A percentile compares a stretch with the other conserved stretches of the same genome.
Evolutionary conservation across 2,329 filamentous ascomycete genomes (phyloP).

Genomic region (Fusarium robinianum): DNA sequence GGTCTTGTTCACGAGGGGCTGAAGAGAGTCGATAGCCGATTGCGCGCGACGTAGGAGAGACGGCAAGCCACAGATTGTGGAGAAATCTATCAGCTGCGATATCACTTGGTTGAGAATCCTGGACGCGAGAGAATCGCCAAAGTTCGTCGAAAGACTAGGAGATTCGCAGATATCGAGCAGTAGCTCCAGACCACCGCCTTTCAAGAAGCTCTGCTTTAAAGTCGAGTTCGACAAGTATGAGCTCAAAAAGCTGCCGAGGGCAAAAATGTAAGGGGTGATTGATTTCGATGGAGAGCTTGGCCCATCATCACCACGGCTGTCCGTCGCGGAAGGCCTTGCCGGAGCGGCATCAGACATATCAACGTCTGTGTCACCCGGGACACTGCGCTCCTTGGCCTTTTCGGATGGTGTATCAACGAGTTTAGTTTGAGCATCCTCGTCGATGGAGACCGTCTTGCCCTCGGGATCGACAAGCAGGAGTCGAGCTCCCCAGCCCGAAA

Average conservation of each 20-base stretch:
- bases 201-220: constrained; percentile 75
- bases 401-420: constrained; percentile 33
- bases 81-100: constrained; percentile 77
- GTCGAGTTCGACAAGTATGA: constrained; percentile 75
- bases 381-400: constrained; percentile 48
- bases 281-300: constrained; percentile 39
- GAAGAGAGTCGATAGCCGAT: constrained; percentile 67
- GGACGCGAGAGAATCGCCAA: constrained; percentile 65
- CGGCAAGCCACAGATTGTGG: constrained; percentile 79
- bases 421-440: constrained; percentile 55
- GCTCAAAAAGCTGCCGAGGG: constrained; percentile 74
- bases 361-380: constrained; percentile 55
- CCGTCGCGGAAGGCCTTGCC: constrained; percentile 17
- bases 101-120: constrained; percentile 75
- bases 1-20: constrained; percentile 61
- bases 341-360: constrained; percentile 65
- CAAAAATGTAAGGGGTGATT: constrained; percentile 73
- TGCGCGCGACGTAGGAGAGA: constrained; percentile 78
- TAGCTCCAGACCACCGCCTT: constrained; percentile 78
- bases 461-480: constrained; percentile 66
- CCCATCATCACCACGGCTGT: constrained; percentile 18
- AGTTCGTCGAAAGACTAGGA: constrained; percentile 71
- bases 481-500: constrained; percentile 76
- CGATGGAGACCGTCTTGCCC: constrained; percentile 56
- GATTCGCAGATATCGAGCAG: constrained; percentile 83